Percentiles rank a stretch among this genome's conserved stretches.
Conservation (phyloP, 1,284 basidiomycete genomes). For the Rhodotorula mucilaginosa region DNA sequence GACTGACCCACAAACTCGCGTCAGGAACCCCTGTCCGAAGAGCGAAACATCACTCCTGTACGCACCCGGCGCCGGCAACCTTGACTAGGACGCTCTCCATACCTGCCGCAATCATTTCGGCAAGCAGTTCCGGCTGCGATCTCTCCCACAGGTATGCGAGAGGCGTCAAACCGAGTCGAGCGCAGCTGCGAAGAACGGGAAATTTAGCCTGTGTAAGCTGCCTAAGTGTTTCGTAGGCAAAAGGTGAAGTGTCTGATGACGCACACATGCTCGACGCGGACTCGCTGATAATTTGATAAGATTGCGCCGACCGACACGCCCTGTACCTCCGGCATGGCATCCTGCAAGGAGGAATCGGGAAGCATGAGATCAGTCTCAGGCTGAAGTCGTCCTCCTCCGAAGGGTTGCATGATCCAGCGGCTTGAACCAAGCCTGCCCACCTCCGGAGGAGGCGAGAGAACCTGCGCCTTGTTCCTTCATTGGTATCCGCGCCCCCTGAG, state of each 20-base stretch:
- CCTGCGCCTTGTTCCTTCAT: no score
- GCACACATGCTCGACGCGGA: conserved; percentile 94
- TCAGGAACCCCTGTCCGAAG: neutral
- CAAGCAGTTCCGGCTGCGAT: conserved; percentile 75
- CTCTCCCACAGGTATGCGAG: conserved; percentile 94
- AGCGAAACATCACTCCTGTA: no score
- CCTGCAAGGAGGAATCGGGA: conserved; percentile 52
- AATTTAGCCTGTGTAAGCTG: neutral
- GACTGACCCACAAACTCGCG: neutral
- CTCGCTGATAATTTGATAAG: conserved; percentile 93
- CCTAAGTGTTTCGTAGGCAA: no score
- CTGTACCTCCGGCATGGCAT: conserved; percentile 73
- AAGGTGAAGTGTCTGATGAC: neutral
- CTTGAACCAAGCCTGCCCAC: no score
- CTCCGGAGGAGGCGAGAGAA: no score
- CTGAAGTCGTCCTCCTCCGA: no score
- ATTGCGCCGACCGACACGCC: conserved; percentile 95
- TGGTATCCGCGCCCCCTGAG: no score
- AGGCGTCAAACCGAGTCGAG: conserved; percentile 73
- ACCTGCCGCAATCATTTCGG: conserved; percentile 79
- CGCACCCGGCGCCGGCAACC: conserved; percentile 82
- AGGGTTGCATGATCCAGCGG: neutral
- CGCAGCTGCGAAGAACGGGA: conserved; percentile 58
- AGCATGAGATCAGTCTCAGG: neutral
- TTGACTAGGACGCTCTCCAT: conserved; percentile 88